A percentile compares a stretch with the other conserved stretches of the same genome.
phyloP scores from a whole-genome alignment of 2,329 filamentous ascomycete genomes.

The Diaporthe sp. region DNA sequence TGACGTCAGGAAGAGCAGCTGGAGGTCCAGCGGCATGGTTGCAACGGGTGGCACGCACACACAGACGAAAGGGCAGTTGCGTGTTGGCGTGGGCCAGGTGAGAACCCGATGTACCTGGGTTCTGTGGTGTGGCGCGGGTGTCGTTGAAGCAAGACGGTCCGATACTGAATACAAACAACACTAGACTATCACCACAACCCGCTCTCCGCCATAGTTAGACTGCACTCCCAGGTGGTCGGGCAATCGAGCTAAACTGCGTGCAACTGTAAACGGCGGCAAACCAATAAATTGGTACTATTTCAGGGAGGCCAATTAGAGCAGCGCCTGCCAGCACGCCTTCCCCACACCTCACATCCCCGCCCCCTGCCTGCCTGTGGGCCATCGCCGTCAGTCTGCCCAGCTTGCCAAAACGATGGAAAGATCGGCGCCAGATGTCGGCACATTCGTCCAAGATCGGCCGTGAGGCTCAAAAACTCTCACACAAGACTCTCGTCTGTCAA shows the following conservation, averaged over 20 bases:
- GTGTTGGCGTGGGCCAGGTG: constrained; percentile 11
- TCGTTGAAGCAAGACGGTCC: constrained; percentile 11
- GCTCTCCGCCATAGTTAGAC: neutral
- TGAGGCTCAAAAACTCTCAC: constrained; percentile 24
- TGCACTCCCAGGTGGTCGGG: neutral
- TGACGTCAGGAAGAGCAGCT: constrained; percentile 49
- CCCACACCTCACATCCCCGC: constrained; percentile 10
- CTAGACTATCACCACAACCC: neutral
- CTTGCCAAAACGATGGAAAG: neutral
- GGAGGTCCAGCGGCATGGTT: constrained; percentile 13
- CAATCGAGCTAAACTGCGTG: neutral
- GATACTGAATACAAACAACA: constrained; percentile 13
- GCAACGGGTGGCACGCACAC: constrained; percentile 2
- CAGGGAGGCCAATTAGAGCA: constrained; percentile 21
- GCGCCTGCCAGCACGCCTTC: constrained; percentile 15
- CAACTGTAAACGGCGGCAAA: constrained; percentile 19
- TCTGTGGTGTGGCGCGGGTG: neutral
- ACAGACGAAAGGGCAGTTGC: constrained; percentile 21
- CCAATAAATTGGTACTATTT: neutral
- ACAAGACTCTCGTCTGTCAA: neutral
- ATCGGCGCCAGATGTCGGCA: constrained; percentile 33
- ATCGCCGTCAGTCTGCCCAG: constrained; percentile 4
- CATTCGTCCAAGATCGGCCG: constrained; percentile 3
- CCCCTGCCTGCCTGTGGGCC: neutral
- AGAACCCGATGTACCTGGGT: neutral